Base-by-base conservation (phyloP, 106 monocot genomes). In the Dioscorea dumetorum region DNA sequence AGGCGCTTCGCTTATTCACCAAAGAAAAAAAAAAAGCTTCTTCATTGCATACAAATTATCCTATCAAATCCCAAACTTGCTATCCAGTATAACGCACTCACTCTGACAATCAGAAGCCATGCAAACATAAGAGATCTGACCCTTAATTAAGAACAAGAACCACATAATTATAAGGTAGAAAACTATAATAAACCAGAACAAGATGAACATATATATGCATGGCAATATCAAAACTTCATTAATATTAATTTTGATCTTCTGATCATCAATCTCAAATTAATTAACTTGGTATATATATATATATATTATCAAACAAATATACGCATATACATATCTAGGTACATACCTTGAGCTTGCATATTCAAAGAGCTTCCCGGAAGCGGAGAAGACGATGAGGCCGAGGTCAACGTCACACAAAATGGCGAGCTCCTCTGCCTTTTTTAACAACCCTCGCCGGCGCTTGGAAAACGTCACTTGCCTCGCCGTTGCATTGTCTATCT, bases 391-490 rank as follows among this genome's bases (percentile, higher is more conserved):
- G 72, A 88, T 68, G 57, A 88, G 88, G 12, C 76, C 84, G 18
- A 88, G 81, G 84, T 41, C 41, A 41, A 81, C 88, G 22, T 84
- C 88, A 68, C 88, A 84, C 24, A 88, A 84, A 41, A 88, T 72
- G 1, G 88, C 75, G 35, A 88, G 84, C 67, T 88, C 88, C 56
- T 75, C 72, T 11, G 84, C 88, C 73, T 88, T 88, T 73, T 88
- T 88, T 63, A 88, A 70, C 66, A 88, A 66, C 6, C 88, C 88
- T 51, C 69, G 69, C 76, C 88, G 53, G 28, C 84, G 64, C 81
- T 88, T 88, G n/a, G 88, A 88, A 66, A 84, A 88, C 12, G 84
- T 84, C 57, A 88, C 84, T 64, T 88, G 88, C 64, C 88, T 59
- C 32, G 78, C 74, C 65, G 82, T 56, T 33, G 74, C 57, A 70